Base-by-base conservation (phyloP, 441 rosid species). In the Geranium incanum region DNA sequence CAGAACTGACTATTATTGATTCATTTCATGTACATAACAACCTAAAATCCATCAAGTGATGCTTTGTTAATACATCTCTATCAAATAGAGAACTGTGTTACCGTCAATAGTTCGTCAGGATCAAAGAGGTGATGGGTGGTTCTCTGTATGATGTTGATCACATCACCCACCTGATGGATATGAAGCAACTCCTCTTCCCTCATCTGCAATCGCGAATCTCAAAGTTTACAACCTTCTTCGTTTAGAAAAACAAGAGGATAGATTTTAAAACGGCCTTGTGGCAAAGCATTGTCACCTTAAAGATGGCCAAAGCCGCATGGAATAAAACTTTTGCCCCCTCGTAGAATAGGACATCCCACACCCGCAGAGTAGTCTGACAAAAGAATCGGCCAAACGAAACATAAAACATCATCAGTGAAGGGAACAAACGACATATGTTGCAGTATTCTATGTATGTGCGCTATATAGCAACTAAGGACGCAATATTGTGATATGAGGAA, bases 251-350 rank as follows among this genome's bases (percentile, higher is more conserved):
- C 33, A 55, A 15, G 15, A 18, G 15, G 5, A 1, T 15, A 18
- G 62, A 55, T 66, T 57, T 23, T n/a, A 36, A 72, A 11, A 2
- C n/a, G 33, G 33, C 33, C 33, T 28, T 39, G 43, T 4, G 70
- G 9, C 77, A 50, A 43, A 66, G 73, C 65, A 72, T 39, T 43
- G 16, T 75, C 74, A 92, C 99, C 99, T 92, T 95, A 77, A 95
- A 92, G 72, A 95, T 85, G 45, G 97, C 99, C 85, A 95, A 87
- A 79, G 99, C 99, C 72, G 86, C 95, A 77, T 95, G 94, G 79
- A 95, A 95, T 23, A 95, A 82, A 83, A 92, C 94, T 85, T 92
- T 90, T 43, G 96, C 97, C 66, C 99, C 99, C 83, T 95, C 99
- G 0, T 82, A 89, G 88, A 95, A 95, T 76, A 95, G 97, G 6